phyloP scores from a whole-genome alignment of 192 early-diverging fungal genomes.

The Gigaspora rosea region DNA sequence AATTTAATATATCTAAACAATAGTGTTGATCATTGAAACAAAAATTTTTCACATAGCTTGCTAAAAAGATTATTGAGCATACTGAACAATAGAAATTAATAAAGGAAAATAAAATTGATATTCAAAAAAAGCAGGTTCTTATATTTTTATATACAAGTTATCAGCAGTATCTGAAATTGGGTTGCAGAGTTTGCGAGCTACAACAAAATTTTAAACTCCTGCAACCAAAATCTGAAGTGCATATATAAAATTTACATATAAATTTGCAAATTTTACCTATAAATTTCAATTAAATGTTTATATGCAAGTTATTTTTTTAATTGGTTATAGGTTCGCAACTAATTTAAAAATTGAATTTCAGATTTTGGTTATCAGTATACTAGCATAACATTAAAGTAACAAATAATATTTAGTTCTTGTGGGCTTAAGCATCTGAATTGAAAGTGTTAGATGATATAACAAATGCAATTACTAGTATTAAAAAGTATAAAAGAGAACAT shows the following conservation, averaged over 20 bases:
- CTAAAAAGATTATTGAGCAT: constrained; percentile 23
- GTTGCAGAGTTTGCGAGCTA: too few relatives aligned
- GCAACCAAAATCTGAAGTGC: too few relatives aligned
- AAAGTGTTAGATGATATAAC: constrained; percentile 27
- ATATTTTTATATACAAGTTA: constrained; percentile 12
- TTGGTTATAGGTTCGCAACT: too few relatives aligned
- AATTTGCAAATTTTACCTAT: too few relatives aligned
- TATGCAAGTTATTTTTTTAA: too few relatives aligned
- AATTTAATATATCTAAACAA: constrained; percentile 27
- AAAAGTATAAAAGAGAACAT: neutral
- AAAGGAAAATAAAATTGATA: constrained; percentile 22
- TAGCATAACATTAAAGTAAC: constrained; percentile 27
- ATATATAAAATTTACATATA: too few relatives aligned
- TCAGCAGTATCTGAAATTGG: too few relatives aligned
- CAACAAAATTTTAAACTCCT: too few relatives aligned
- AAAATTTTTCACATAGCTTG: constrained; percentile 26
- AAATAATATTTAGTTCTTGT: constrained; percentile 22
- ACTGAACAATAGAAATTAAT: constrained; percentile 3
- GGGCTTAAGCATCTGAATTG: constrained; percentile 13
- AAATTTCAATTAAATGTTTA: too few relatives aligned
- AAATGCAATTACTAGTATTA: neutral
- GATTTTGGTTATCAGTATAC: neutral
- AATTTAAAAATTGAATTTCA: too few relatives aligned
- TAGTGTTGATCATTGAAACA: constrained; percentile 22
- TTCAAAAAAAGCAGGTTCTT: constrained; percentile 26